phyloP scores from a whole-genome alignment of 2,329 filamentous ascomycete species.

The Fusarium zealandicum region DNA sequence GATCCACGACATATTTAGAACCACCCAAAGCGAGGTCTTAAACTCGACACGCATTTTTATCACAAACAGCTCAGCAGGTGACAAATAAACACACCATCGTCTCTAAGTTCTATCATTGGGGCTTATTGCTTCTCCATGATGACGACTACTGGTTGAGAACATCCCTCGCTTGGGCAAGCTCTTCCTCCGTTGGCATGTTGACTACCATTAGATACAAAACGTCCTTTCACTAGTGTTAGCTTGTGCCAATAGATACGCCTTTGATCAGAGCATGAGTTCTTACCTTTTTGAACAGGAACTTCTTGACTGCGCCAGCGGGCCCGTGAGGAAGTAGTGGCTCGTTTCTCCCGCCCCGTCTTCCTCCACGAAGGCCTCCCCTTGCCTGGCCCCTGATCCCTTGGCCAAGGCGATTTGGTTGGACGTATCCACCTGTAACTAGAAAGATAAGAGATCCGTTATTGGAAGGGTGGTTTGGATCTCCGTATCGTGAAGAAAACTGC shows the following conservation, averaged over 20 bases:
- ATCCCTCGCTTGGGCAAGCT: neutral
- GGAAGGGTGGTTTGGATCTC: slow-evolving; percentile 12
- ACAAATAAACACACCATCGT: too few relatives aligned
- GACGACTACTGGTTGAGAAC: neutral
- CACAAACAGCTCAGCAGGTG: too few relatives aligned
- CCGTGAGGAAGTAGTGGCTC: neutral
- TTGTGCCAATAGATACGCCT: rapidly evolving
- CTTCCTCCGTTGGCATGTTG: neutral
- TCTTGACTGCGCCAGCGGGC: neutral
- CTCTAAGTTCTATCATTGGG: too few relatives aligned
- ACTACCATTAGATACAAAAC: slow-evolving; percentile 11
- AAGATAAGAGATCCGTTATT: slow-evolving; percentile 7
- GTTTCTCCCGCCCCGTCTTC: neutral
- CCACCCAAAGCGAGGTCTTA: too few relatives aligned
- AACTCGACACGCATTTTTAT: too few relatives aligned
- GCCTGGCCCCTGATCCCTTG: neutral
- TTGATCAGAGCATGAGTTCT: neutral
- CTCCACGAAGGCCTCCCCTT: neutral
- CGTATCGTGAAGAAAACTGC: slow-evolving; percentile 12
- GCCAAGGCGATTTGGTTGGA: neutral
- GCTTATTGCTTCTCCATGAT: too few relatives aligned
- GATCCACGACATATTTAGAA: too few relatives aligned
- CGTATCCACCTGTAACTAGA: slow-evolving; percentile 7
- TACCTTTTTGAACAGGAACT: neutral
- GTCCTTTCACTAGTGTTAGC: neutral